Evolutionary conservation across 2,329 filamentous ascomycete species (phyloP).

Genomic region (Plenodomus lindquistii): DNA sequence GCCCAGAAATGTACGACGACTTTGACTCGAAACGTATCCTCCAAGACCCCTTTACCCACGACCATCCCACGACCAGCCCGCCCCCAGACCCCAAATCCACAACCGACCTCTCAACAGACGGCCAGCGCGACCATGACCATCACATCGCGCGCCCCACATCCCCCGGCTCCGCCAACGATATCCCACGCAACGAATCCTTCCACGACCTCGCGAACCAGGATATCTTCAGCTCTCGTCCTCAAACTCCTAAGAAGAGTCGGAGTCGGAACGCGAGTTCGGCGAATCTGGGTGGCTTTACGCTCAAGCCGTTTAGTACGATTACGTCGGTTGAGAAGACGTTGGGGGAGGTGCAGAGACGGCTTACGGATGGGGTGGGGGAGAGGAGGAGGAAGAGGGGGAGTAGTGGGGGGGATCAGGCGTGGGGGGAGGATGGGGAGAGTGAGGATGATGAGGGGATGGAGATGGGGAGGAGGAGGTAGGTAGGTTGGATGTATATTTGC

Average conservation of each 20-base stretch:
- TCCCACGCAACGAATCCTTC: slow-evolving; percentile 89
- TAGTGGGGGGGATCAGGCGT: slow-evolving; percentile 28
- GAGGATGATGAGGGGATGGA: slow-evolving; percentile 26
- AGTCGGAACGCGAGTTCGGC: slow-evolving; percentile 63
- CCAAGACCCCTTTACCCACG: slow-evolving; percentile 38
- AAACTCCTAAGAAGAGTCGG: slow-evolving; percentile 75
- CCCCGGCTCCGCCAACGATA: slow-evolving; percentile 25
- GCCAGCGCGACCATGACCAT: slow-evolving; percentile 15
- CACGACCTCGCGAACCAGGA: slow-evolving; percentile 84
- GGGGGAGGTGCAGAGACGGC: slow-evolving; percentile 81
- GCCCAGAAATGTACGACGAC: slow-evolving; percentile 96
- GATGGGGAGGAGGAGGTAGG: slow-evolving; percentile 23
- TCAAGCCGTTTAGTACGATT: slow-evolving; percentile 70
- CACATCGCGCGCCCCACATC: slow-evolving; percentile 31
- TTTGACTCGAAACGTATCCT: slow-evolving; percentile 54
- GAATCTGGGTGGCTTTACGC: slow-evolving; percentile 64
- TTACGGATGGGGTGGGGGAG: slow-evolving; percentile 82
- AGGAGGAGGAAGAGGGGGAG: slow-evolving; percentile 64
- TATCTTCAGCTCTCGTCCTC: slow-evolving; percentile 86
- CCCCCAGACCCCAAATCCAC: background rate
- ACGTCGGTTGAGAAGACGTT: slow-evolving; percentile 70
- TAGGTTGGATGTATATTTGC: background rate
- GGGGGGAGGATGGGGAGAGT: slow-evolving; percentile 16
- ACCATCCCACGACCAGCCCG: slow-evolving; percentile 28
- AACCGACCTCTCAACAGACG: slow-evolving; percentile 22